phyloP scores from a whole-genome alignment of 1,284 basidiomycete species.

The Heterobasidion annosum region DNA sequence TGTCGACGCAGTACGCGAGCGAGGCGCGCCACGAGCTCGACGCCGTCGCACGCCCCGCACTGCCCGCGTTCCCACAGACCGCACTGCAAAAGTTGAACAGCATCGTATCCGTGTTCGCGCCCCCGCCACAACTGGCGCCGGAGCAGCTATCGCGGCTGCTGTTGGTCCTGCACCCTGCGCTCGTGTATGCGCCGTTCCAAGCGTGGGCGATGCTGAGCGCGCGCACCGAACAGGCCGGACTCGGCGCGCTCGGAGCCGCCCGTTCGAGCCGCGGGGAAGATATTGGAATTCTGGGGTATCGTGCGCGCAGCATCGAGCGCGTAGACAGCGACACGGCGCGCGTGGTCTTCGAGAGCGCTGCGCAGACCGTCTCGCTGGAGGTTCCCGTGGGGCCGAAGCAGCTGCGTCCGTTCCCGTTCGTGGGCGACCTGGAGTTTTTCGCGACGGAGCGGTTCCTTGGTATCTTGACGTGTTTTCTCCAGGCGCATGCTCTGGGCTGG shows the following conservation, averaged over 20 bases:
- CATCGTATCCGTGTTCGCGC: constrained; percentile 39
- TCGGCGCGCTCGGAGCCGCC: constrained; percentile 43
- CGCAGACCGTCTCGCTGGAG: constrained; percentile 21
- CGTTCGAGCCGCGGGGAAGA: constrained; percentile 27
- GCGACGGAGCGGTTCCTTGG: constrained; percentile 24
- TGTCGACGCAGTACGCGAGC: constrained; percentile 52
- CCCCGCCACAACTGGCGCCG: constrained; percentile 29
- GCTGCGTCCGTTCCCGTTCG: constrained; percentile 4
- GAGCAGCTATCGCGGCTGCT: constrained; percentile 42
- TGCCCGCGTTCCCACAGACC: constrained; percentile 58
- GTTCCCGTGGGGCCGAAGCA: constrained; percentile 37
- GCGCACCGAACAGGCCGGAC: constrained; percentile 41
- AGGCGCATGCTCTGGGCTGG: constrained; percentile 25
- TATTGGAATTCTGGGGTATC: constrained; percentile 46
- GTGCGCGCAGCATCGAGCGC: constrained; percentile 29
- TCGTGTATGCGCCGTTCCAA: constrained; percentile 44
- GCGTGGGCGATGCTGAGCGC: constrained; percentile 52
- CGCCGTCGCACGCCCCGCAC: constrained; percentile 35
- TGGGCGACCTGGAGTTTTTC: constrained; percentile 13
- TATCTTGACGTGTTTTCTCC: constrained; percentile 23
- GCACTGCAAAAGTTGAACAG: constrained; percentile 40
- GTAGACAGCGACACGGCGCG: constrained; percentile 27
- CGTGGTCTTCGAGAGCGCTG: constrained; percentile 31
- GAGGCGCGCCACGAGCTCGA: constrained; percentile 45
- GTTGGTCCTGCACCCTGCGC: constrained; percentile 44